Conservation (phyloP, 1,284 basidiomycete genomes). For the Porphyrellus sp. region DNA sequence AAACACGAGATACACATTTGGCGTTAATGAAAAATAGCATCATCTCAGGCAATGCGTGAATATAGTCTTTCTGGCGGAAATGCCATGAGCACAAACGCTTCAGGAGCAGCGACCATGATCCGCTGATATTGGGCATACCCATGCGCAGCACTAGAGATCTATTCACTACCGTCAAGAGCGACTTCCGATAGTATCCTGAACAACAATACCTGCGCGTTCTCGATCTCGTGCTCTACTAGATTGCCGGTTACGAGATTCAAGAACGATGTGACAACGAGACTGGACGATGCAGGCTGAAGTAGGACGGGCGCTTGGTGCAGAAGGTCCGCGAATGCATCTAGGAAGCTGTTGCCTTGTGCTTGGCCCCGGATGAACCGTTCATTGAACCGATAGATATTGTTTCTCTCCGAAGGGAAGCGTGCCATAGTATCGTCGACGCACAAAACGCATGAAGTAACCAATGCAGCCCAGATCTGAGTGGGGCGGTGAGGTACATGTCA, state of each 20-base stretch:
- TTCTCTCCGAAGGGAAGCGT: background rate
- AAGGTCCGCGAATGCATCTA: constrained; percentile 33
- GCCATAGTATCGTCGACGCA: background rate
- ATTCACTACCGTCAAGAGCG: background rate
- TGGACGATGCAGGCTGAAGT: constrained; percentile 15
- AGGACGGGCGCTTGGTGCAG: constrained; percentile 20
- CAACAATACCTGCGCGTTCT: constrained; percentile 18
- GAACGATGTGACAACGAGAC: constrained; percentile 31
- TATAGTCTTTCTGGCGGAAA: background rate
- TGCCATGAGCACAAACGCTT: background rate
- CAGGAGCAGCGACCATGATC: background rate
- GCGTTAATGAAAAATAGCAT: background rate
- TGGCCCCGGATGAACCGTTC: constrained; percentile 22
- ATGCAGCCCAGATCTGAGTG: background rate
- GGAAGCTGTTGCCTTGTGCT: constrained; percentile 21
- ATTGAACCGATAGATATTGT: background rate
- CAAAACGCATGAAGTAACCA: background rate
- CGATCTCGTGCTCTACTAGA: constrained; percentile 32
- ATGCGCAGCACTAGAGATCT: background rate
- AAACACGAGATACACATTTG: background rate
- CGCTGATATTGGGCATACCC: background rate
- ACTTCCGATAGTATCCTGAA: background rate
- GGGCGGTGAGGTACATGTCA: background rate
- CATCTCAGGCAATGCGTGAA: background rate
- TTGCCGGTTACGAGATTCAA: constrained; percentile 28